phyloP scores from a whole-genome alignment of 345 rosid species.

The Camelina hispida region DNA sequence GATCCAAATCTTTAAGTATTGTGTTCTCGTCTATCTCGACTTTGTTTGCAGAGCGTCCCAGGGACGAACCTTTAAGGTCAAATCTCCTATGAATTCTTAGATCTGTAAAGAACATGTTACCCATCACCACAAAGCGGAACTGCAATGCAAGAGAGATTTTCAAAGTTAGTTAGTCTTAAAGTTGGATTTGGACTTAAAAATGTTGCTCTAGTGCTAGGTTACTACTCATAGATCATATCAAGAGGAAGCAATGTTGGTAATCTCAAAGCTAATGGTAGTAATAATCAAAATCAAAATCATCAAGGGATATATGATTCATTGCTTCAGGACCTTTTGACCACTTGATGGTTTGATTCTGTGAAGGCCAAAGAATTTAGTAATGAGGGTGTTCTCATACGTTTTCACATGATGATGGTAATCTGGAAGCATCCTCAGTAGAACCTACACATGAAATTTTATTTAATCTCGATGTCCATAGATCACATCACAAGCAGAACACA shows the following conservation, averaged over 20 bases:
- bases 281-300: neutral
- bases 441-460: constrained; percentile 54
- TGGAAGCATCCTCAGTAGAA: constrained; percentile 97
- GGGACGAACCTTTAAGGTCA: constrained; percentile 94
- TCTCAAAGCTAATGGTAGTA: constrained; percentile 12
- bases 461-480: constrained; percentile 21
- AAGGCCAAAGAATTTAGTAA: constrained; percentile 98
- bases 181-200: constrained; percentile 4
- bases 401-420: constrained; percentile 90
- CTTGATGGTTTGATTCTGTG: constrained; percentile 98
- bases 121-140: constrained; percentile 99
- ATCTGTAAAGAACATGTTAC: constrained; percentile 99
- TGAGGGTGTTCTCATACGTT: constrained; percentile 88
- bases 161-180: constrained; percentile 23
- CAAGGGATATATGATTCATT: neutral
- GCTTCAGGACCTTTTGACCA: constrained; percentile 81
- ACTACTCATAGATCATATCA: neutral
- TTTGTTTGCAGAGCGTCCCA: constrained; percentile 91
- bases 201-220: constrained; percentile 6
- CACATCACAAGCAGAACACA: constrained; percentile 8
- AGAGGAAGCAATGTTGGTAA: neutral
- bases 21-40: constrained; percentile 96
- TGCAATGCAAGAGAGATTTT: constrained; percentile 51
- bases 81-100: constrained; percentile 92
- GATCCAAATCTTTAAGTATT: constrained; percentile 94